Evolutionary conservation across 2,329 filamentous ascomycete genomes (phyloP).

Genomic region (Xylariaceae sp.): DNA sequence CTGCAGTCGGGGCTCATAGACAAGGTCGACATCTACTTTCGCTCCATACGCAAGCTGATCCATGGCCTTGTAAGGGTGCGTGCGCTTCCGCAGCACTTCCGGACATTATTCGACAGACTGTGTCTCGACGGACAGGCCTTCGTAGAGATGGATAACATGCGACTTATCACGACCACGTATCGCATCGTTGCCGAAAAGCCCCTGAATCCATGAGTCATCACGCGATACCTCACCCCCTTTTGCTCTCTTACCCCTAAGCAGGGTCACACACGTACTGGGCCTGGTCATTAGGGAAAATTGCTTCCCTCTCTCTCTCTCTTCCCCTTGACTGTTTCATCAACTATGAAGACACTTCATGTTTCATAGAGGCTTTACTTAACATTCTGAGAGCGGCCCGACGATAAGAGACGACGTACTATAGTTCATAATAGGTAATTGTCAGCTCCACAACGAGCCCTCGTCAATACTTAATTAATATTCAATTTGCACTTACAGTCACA

Average conservation of each 20-base stretch:
- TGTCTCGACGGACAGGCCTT: conserved; percentile 51
- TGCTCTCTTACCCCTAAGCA: neutral
- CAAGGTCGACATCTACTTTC: conserved; percentile 51
- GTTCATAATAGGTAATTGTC: conserved; percentile 2
- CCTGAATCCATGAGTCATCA: neutral
- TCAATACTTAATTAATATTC: conserved; percentile 5
- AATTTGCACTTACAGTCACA: neutral
- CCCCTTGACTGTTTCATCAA: neutral
- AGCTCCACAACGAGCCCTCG: neutral
- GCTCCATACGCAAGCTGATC: conserved; percentile 44
- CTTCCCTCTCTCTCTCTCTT: neutral
- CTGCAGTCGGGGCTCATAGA: conserved; percentile 49
- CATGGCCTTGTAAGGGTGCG: conserved; percentile 43
- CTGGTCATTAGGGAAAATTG: neutral
- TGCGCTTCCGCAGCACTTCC: conserved; percentile 47
- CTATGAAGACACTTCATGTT: too few relatives aligned
- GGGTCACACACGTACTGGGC: neutral
- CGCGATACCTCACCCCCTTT: neutral
- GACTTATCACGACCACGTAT: conserved; percentile 48
- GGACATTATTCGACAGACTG: conserved; percentile 47
- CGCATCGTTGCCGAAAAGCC: conserved; percentile 47
- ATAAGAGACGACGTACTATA: conserved; percentile 9
- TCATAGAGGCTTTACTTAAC: too few relatives aligned
- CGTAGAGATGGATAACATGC: conserved; percentile 51
- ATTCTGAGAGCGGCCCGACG: neutral